A percentile compares a stretch with the other conserved stretches of the same genome.
Evolutionary conservation across 2,329 filamentous ascomycete genomes (phyloP).

Genomic region (Cladosporium halotolerans): DNA sequence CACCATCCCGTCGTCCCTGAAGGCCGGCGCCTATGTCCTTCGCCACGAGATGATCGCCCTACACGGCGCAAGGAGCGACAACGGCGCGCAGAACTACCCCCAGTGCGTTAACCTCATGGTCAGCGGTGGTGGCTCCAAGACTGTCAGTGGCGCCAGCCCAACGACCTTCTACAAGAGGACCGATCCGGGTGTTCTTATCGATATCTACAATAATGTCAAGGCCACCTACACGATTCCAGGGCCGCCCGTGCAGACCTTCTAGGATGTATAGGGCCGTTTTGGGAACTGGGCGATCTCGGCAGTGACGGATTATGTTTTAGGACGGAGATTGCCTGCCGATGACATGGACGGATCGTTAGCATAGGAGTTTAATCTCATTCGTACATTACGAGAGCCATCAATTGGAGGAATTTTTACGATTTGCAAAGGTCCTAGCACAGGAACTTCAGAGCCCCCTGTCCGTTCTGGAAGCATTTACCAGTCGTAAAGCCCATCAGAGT

Average conservation of each 20-base stretch:
- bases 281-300: too few species aligned
- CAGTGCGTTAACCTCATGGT: slow-evolving; percentile 38
- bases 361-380: too few species aligned
- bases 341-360: too few species aligned
- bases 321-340: too few species aligned
- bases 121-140: slow-evolving; percentile 37
- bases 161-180: slow-evolving; percentile 52
- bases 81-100: slow-evolving; percentile 48
- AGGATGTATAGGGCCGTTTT: too few species aligned
- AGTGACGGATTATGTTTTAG: too few species aligned
- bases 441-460: too few species aligned
- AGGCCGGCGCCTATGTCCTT: slow-evolving; percentile 47
- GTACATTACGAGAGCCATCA: too few species aligned
- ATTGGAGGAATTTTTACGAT: too few species aligned
- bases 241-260: slow-evolving; percentile 27
- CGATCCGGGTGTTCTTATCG: slow-evolving; percentile 54
- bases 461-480: not conserved
- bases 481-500: slow-evolving; percentile 2
- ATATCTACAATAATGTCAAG: slow-evolving; percentile 48
- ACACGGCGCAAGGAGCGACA: slow-evolving; percentile 36
- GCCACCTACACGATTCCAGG: slow-evolving; percentile 46
- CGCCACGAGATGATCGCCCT: slow-evolving; percentile 49
- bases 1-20: slow-evolving; percentile 39
- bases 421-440: too few species aligned
- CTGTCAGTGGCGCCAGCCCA: slow-evolving; percentile 45